Percentiles rank a stretch among this genome's conserved stretches.
These are phyloP conservation scores for Amphirosellinia nigrospora DNA, from an alignment of 495 filamentous ascomycete species.

Conservation along the genomic window DNA sequence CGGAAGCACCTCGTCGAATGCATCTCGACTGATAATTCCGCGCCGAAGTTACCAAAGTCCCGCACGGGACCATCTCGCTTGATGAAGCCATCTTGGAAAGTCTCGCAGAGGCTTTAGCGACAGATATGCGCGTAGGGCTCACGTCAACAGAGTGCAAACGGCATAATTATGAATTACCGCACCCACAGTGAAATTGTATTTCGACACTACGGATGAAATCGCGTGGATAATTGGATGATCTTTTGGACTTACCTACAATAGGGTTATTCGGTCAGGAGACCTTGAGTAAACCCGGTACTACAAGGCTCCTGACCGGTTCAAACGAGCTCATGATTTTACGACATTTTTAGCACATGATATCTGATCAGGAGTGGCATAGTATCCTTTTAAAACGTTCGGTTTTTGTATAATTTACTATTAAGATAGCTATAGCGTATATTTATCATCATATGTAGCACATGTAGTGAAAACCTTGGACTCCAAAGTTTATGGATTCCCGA, in stretches of 20 bases:
- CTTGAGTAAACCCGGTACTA: background rate
- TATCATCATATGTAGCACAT: background rate
- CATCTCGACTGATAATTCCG: background rate
- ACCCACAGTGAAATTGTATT: background rate
- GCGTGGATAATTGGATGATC: background rate
- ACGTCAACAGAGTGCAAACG: background rate
- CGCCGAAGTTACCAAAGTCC: background rate
- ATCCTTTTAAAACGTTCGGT: background rate
- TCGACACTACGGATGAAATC: background rate
- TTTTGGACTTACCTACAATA: background rate
- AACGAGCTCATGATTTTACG: background rate
- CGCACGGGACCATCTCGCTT: slow-evolving; percentile 26
- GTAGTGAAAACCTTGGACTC: background rate
- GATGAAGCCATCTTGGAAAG: slow-evolving; percentile 32
- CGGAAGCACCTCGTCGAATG: slow-evolving; percentile 7
- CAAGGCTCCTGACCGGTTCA: background rate
- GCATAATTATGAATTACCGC: background rate
- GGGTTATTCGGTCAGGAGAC: background rate
- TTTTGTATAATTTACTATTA: slow-evolving; percentile 8
- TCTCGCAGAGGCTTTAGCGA: slow-evolving; percentile 38
- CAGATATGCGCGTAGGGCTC: slow-evolving; percentile 30
- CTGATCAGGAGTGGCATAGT: background rate
- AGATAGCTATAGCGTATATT: background rate
- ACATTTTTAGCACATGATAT: background rate
- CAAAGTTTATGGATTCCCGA: background rate